Percentiles rank a stretch among this genome's conserved stretches.
Conservation (phyloP, 2,329 filamentous ascomycete species). For the Fusarium algeriense region DNA sequence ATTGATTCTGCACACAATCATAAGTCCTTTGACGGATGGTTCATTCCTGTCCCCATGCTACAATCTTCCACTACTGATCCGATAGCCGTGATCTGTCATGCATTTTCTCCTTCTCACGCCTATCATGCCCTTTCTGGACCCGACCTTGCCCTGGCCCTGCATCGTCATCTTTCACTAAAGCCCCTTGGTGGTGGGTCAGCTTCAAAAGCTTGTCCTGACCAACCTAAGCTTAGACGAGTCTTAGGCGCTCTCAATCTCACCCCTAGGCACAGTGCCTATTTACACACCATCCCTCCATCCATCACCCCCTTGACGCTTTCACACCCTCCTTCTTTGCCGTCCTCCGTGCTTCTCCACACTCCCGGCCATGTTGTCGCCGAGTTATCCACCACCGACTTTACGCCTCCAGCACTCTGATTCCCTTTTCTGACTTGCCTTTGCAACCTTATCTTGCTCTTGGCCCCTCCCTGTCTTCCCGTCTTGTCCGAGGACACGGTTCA, state of each 20-base stretch:
- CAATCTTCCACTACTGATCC: slow-evolving; percentile 21
- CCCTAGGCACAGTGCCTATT: slow-evolving; percentile 7
- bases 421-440: slow-evolving; percentile 45
- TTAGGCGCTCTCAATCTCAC: slow-evolving; percentile 23
- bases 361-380: slow-evolving; percentile 52
- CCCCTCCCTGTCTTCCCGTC: slow-evolving; percentile 38
- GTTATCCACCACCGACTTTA: slow-evolving; percentile 49
- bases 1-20: slow-evolving; percentile 1
- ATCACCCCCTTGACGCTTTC: slow-evolving; percentile 4
- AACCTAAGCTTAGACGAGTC: slow-evolving; percentile 30
- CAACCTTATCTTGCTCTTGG: slow-evolving; percentile 49
- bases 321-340: slow-evolving; percentile 47
- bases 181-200: slow-evolving; percentile 43
- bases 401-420: slow-evolving; percentile 42
- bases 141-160: slow-evolving; percentile 34
- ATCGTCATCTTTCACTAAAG: slow-evolving; percentile 43
- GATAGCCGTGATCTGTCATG: slow-evolving; percentile 39
- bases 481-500: slow-evolving; percentile 41
- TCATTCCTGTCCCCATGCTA: slow-evolving; percentile 29
- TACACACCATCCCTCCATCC: slow-evolving; percentile 16
- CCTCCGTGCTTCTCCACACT: slow-evolving; percentile 48
- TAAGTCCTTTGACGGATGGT: slow-evolving; percentile 9
- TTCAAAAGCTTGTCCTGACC: slow-evolving; percentile 52
- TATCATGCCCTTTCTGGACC: slow-evolving; percentile 25
- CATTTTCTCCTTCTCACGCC: slow-evolving; percentile 29